Base-by-base conservation (phyloP, 495 filamentous ascomycete genomes). In the Parathielavia appendiculata region DNA sequence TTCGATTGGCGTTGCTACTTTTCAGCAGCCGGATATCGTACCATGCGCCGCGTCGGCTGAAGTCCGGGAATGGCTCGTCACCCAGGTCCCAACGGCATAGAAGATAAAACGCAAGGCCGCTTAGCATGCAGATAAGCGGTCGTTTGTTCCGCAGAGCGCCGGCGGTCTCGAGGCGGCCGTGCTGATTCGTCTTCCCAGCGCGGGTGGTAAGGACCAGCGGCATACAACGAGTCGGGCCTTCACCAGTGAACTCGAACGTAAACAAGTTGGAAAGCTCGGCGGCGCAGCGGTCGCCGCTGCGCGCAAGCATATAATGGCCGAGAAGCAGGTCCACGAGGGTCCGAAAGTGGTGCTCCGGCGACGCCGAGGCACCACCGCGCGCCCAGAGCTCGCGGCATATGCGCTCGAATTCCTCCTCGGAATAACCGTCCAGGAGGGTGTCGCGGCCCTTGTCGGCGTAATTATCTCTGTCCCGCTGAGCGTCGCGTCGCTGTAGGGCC, bases 21-120 rank as follows among this genome's bases (percentile, higher is more conserved):
- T 45, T 45, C n/a, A 45, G 12, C 19, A 45, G 43, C 43, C 43
- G 43, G 19, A 45, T 45, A 45, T 45, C 19, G 43, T 45, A 45
- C 43, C 43, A 45, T 6, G n/a, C 17, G n/a, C 5, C 43, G 12
- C 43, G 43, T 6, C 19, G n/a, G 17, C 19, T 22, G 43, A 45
- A 45, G 19, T 45, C 43, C 19, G 43, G 43, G 19, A 45, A 45
- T 6, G 43, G 43, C 43, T 45, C 43, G 43, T 45, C 43, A 8
- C n/a, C 12, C 17, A 45, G 19, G 43, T 45, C 43, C 43, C 43
- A 45, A 19, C 43, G 43, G 19, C 8, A 45, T 20, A 45, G 43
- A 8, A 45, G 43, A 13, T 45, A 45, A 45, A 45, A 45, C 4
- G 43, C 43, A 22, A 45, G 17, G 19, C 17, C 43, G 19, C 43